Conservation (phyloP, 2,329 filamentous ascomycete species). For the Ophidiomyces ophidiicola region DNA sequence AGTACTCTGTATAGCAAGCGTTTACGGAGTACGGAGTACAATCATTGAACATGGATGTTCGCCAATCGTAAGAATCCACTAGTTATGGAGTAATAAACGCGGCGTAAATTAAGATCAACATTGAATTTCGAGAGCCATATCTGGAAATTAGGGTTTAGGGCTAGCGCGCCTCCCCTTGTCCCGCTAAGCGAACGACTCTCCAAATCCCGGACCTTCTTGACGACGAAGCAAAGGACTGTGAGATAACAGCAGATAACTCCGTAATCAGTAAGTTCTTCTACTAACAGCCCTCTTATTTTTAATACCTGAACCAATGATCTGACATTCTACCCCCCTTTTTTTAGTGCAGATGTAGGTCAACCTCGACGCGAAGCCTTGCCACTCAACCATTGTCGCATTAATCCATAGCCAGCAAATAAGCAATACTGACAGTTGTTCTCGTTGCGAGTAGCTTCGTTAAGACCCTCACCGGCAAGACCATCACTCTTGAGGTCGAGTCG, state of each 20-base stretch:
- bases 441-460: constrained; percentile 50
- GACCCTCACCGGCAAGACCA: constrained; percentile 64
- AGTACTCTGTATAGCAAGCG: too few relatives aligned
- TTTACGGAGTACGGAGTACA: too few relatives aligned
- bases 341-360: constrained; percentile 79
- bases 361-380: constrained; percentile 18
- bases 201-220: constrained; percentile 20
- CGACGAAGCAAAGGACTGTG: constrained; percentile 22
- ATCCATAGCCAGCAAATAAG: background rate
- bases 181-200: constrained; percentile 34
- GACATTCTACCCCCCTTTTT: constrained; percentile 33
- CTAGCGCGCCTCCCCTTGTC: constrained; percentile 22
- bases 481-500: constrained; percentile 55
- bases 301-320: constrained; percentile 30
- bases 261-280: constrained; percentile 35
- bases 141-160: constrained; percentile 31
- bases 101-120: too few relatives aligned
- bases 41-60: too few relatives aligned
- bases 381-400: constrained; percentile 6
- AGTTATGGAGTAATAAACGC: too few relatives aligned
- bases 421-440: constrained; percentile 11
- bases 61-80: too few relatives aligned
- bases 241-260: constrained; percentile 33
- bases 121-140: too few relatives aligned
- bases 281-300: constrained; percentile 14